Conservation (phyloP, 202 grass and related monocot species). For the Hordeum pubiflorum region DNA sequence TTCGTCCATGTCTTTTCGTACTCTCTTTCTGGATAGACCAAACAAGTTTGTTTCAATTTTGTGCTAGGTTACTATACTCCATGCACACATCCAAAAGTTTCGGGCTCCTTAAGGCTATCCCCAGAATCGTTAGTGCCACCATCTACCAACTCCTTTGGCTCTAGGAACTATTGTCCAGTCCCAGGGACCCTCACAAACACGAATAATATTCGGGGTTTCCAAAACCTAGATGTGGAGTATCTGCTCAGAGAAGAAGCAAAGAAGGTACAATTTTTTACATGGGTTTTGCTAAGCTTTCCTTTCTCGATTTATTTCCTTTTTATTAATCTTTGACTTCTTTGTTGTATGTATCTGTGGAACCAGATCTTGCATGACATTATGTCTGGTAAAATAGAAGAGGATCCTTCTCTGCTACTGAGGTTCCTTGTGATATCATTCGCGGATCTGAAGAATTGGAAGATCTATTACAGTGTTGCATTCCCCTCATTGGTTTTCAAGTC, state of each 20-base stretch:
- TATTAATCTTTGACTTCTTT: background rate
- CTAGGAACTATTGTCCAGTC: slow-evolving; percentile 59
- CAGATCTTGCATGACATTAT: slow-evolving; percentile 76
- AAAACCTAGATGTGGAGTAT: slow-evolving; percentile 39
- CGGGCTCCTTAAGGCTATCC: slow-evolving; percentile 36
- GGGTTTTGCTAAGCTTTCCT: background rate
- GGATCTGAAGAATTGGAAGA: slow-evolving; percentile 91
- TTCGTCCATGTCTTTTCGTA: background rate
- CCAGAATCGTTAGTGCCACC: slow-evolving; percentile 38
- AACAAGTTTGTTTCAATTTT: background rate
- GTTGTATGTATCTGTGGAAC: background rate
- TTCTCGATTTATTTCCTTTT: background rate
- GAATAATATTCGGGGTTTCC: slow-evolving; percentile 68
- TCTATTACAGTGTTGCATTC: slow-evolving; percentile 67
- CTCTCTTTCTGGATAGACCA: background rate
- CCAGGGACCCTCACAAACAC: slow-evolving; percentile 77
- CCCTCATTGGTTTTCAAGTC: slow-evolving; percentile 64
- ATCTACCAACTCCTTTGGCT: slow-evolving; percentile 11
- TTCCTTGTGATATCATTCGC: slow-evolving; percentile 87
- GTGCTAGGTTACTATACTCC: slow-evolving; percentile 63
- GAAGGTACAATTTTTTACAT: slow-evolving; percentile 43
- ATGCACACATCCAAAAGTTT: slow-evolving; percentile 21
- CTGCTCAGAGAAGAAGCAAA: slow-evolving; percentile 61
- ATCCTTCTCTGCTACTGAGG: slow-evolving; percentile 54
- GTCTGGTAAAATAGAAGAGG: slow-evolving; percentile 65